Base-by-base conservation (phyloP, 2,329 filamentous ascomycete species). In the Coniochaeta sp. region DNA sequence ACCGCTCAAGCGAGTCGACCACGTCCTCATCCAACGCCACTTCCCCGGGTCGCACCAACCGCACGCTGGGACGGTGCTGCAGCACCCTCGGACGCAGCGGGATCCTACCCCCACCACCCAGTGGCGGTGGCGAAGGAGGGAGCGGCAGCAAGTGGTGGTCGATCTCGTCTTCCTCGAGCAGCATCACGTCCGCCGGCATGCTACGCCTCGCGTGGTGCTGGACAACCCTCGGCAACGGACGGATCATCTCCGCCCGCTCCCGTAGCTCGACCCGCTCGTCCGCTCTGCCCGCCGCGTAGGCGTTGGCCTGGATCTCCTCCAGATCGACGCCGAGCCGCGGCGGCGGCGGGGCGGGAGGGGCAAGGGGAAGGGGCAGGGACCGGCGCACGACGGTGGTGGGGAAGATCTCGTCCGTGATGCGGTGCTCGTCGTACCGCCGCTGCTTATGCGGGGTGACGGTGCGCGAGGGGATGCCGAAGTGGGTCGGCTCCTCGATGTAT, bases 341-440 rank as follows among this genome's bases (percentile, higher is more conserved):
- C 42, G 32, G 26, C 16, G 18, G 6, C 24, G 16, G 27, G 27
- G 22, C 18, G 10, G 22, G 18, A 6, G 42, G 27, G 13, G 27
- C 38, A 13, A 27, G 18, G 5, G 50, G 26, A 13, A 49, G 30
- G 16, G 28, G 31, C 27, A 46, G 38, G 20, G 31, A 12, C 14
- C 22, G 42, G 9, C 22, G 31, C 16, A 49, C 9, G 16, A 6
- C 6, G 40, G 40, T 14, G 45, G 48, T 18, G 18, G 26, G 47
- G 27, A 54, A 31, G 24, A 54, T 38, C 38, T 52, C 53, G 27
- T 54, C 53, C 26, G 48, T 33, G 27, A 52, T 52, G 24, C 48
- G 47, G 27, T 55, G 50, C 14, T 32, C 24, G 16, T 42, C 42
- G 27, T 51, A 48, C 14, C 32, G 30, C 16, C 35, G 45, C 27